These are phyloP conservation scores for Blechomonas ayalai DNA, from an alignment of 208 protist genomes.

Conservation along the genomic window DNA sequence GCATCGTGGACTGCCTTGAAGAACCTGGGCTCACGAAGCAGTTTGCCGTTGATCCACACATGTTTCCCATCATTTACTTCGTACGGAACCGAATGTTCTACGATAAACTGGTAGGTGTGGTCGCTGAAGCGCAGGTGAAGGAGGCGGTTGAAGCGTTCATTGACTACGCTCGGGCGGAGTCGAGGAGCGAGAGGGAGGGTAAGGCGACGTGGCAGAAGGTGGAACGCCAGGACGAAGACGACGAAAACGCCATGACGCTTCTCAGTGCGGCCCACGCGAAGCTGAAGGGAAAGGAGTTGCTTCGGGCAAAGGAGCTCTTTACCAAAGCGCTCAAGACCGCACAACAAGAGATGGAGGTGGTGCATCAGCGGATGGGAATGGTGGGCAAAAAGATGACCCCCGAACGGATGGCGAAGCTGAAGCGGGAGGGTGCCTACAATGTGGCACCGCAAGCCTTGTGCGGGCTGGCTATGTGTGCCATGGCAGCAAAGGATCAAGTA, in stretches of 20 bases:
- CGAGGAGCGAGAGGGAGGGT: constrained; percentile 52
- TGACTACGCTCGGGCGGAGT: constrained; percentile 56
- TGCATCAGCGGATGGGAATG: constrained; percentile 51
- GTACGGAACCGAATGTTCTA: constrained; percentile 46
- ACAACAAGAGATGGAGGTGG: constrained; percentile 31
- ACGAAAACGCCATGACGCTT: constrained; percentile 85
- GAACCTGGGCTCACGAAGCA: constrained; percentile 53
- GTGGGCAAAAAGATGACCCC: constrained; percentile 61
- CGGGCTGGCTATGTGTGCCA: constrained; percentile 72
- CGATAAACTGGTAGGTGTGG: constrained; percentile 76
- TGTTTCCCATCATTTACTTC: constrained; percentile 86
- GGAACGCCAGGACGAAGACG: constrained; percentile 67
- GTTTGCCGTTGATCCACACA: constrained; percentile 64
- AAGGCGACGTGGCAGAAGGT: constrained; percentile 44
- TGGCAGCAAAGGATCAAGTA: constrained; percentile 32
- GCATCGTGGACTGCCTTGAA: constrained; percentile 66
- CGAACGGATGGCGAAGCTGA: constrained; percentile 57
- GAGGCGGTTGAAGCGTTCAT: constrained; percentile 85
- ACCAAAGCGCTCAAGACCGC: constrained; percentile 51
- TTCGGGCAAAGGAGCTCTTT: constrained; percentile 65
- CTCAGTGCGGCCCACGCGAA: constrained; percentile 55
- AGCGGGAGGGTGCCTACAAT: constrained; percentile 77
- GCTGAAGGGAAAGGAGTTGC: constrained; percentile 58
- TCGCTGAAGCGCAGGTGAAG: constrained; percentile 76
- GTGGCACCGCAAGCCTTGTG: constrained; percentile 67